These are phyloP conservation scores for Lepraria neglecta DNA, from an alignment of 495 filamentous ascomycete genomes.

Conservation along the genomic window DNA sequence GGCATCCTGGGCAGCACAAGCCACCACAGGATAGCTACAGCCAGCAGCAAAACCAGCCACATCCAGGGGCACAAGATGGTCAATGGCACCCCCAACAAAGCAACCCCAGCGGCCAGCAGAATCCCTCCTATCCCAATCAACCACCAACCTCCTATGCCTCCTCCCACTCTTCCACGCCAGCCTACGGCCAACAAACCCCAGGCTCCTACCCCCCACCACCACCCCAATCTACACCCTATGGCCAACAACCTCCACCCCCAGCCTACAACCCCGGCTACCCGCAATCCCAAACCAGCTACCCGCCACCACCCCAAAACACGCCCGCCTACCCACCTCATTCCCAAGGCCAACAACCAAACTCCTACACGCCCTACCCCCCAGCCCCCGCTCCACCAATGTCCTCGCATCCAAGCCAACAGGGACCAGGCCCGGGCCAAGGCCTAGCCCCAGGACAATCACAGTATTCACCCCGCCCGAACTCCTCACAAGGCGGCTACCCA, in stretches of 20 bases:
- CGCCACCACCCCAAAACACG: conserved; percentile 10
- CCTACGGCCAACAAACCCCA: conserved; percentile 20
- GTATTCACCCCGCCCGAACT: conserved; percentile 6
- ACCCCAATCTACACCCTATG: conserved; percentile 9
- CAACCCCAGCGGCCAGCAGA: conserved; percentile 15
- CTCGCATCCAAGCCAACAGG: conserved; percentile 23
- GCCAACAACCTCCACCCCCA: conserved; percentile 16
- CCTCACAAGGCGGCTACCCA: neutral
- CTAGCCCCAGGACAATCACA: conserved; percentile 14
- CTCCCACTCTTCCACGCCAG: conserved; percentile 7
- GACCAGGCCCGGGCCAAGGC: neutral
- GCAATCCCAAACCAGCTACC: conserved; percentile 15
- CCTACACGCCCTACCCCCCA: conserved; percentile 13
- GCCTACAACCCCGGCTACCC: conserved; percentile 12
- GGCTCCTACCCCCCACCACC: conserved; percentile 10
- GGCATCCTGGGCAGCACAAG: conserved; percentile 16
- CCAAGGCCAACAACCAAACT: conserved; percentile 9
- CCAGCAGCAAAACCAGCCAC: conserved; percentile 7
- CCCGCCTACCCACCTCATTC: conserved; percentile 9
- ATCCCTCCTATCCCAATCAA: conserved; percentile 12
- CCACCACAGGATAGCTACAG: conserved; percentile 21
- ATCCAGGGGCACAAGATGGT: conserved; percentile 4
- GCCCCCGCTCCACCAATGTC: conserved; percentile 19
- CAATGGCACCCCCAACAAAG: conserved; percentile 7
- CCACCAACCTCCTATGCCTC: conserved; percentile 11